phyloP scores from a whole-genome alignment of 2,329 filamentous ascomycete genomes.

The Pseudocercospora cruenta region DNA sequence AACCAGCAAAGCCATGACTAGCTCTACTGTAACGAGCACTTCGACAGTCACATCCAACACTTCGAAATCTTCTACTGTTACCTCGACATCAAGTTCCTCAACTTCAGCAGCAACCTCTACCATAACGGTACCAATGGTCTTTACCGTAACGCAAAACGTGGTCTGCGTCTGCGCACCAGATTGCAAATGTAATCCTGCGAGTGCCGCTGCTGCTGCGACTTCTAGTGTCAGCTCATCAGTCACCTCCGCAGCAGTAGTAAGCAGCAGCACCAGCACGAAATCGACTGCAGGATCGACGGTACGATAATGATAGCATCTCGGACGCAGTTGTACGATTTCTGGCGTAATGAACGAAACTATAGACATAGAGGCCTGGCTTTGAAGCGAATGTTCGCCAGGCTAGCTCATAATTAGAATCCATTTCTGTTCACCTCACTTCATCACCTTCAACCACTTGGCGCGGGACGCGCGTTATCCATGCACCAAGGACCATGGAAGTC shows the following conservation, averaged over 20 bases:
- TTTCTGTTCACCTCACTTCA: not conserved
- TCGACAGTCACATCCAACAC: slow-evolving; percentile 7
- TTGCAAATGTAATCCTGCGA: slow-evolving; percentile 12
- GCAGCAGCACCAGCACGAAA: not conserved
- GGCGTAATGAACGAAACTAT: not conserved
- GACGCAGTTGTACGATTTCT: too few relatives aligned
- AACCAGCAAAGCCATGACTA: not conserved
- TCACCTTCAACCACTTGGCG: too few relatives aligned
- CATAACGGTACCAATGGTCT: slow-evolving; percentile 13
- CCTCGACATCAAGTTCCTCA: not conserved
- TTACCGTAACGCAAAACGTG: slow-evolving; percentile 17
- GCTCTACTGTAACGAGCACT: slow-evolving; percentile 9
- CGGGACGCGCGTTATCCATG: too few relatives aligned
- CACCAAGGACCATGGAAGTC: not conserved
- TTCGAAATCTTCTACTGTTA: slow-evolving; percentile 1
- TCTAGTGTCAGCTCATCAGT: too few relatives aligned
- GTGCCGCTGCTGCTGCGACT: not conserved
- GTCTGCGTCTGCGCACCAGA: slow-evolving; percentile 15
- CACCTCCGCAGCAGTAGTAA: too few relatives aligned
- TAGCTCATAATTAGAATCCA: too few relatives aligned
- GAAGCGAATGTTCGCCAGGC: not conserved
- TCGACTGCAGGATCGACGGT: not conserved
- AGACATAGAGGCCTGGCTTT: not conserved
- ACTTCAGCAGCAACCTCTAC: slow-evolving; percentile 9
- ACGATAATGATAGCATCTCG: too few relatives aligned